Evolutionary conservation across 345 rosid genomes (phyloP).

Genomic region (Corchorus capsularis): DNA sequence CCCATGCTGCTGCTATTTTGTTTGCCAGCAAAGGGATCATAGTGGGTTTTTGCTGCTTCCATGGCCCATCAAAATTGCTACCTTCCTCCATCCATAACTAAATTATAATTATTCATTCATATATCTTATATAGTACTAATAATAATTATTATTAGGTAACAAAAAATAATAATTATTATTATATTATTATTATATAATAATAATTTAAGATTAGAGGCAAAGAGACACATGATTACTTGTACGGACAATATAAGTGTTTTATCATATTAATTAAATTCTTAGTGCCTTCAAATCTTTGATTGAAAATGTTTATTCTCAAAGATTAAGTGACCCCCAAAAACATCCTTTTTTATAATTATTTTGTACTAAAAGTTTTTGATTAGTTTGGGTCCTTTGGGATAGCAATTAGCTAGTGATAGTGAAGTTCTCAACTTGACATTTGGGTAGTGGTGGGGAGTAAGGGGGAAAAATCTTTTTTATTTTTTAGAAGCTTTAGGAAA

Average conservation of each 20-base stretch:
- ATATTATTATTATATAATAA: background rate
- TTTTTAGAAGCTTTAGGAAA: background rate
- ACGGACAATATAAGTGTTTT: conserved; percentile 20
- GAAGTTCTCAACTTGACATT: conserved; percentile 34
- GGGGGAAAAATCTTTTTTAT: background rate
- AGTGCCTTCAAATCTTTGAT: conserved; percentile 17
- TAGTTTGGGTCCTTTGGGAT: background rate
- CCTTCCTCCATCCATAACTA: background rate
- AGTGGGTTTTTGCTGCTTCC: conserved; percentile 26
- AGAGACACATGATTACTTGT: conserved; percentile 31
- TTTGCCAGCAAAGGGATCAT: conserved; percentile 24
- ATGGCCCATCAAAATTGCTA: conserved; percentile 14
- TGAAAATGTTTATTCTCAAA: background rate
- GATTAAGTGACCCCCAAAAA: background rate
- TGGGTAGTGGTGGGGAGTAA: conserved; percentile 24
- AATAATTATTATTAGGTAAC: background rate
- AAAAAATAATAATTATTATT: background rate
- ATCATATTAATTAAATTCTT: conserved; percentile 16
- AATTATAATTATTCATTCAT: background rate
- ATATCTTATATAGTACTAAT: too few relatives aligned
- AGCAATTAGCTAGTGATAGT: background rate
- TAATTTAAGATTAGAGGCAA: conserved; percentile 6
- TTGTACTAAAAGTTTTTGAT: conserved; percentile 1
- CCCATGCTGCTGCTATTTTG: conserved; percentile 10
- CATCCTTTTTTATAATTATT: background rate